Evolutionary conservation across 345 rosid genomes (phyloP), one percentile per base, ranked within the genome.

Genomic region (Acer yangbiense): DNA sequence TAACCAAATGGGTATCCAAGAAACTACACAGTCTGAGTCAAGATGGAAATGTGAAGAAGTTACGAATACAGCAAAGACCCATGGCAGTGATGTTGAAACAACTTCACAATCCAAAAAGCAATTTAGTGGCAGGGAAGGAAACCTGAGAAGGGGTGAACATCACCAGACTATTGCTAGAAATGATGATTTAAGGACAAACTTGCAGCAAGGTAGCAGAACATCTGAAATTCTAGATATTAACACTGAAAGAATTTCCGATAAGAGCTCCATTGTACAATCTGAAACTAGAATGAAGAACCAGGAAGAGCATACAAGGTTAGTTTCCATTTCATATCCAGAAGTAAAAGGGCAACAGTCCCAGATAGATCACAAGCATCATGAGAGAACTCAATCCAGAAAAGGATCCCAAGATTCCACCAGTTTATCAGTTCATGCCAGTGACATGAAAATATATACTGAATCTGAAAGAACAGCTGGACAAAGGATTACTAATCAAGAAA

Each of bases 401-500:
- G 92, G 82, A 75, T 82, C 90, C 67, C 74, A 75, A 71, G 85
- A 77, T 71, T 74, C 72, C 25, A 63, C 83, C 12, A 79, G 73
- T 74, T 79, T 84, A 52, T 87, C 93, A 32, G 70, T 79, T 72
- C 79, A 63, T 64, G 77, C 83, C 70, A 81, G 68, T 76, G 84
- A 81, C 81, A 73, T 61, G 32, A 82, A 83, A 68, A 76, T 81
- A 27, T 76, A 79, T 75, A 54, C 63, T 4, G 80, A 83, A 81
- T 86, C 85, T 78, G 80, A 79, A 55, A 77, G 84, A 76, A 81
- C 76, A 79, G 83, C 87, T 73, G 89, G 82, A 80, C 73, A 78
- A 76, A 84, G 83, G 81, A 29, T 80, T 6, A 77, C 82, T 83
- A 85, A 82, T 85, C 87, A 85, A 82, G 90, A 76, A 76, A 81